Percentiles rank a stretch among this genome's conserved stretches.
Evolutionary conservation across 1,284 basidiomycete species (phyloP).

Genomic region (Mixia osmundae): DNA sequence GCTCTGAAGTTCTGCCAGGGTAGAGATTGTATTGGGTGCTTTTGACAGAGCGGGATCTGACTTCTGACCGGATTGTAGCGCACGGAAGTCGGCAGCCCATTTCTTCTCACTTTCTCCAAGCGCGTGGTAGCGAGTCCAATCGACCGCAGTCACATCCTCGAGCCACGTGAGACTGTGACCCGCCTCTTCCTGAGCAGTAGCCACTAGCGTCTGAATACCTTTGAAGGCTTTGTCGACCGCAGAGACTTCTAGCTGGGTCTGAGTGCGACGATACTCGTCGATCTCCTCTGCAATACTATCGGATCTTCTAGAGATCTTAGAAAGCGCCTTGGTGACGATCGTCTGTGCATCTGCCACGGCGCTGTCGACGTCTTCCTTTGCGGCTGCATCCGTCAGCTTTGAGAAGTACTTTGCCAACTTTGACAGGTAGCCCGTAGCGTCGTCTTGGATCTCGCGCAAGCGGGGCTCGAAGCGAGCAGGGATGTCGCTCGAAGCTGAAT

Average conservation of each 20-base stretch:
- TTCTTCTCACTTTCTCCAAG: conserved; percentile 12
- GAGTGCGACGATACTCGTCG: conserved; percentile 7
- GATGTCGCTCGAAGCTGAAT: conserved; percentile 11
- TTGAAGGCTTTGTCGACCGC: conserved; percentile 11
- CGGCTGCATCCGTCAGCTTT: conserved; percentile 3
- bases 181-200: conserved; percentile 15
- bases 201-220: conserved; percentile 10
- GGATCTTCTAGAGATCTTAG: conserved; percentile 10
- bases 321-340: conserved; percentile 9
- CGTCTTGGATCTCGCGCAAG: conserved; percentile 10
- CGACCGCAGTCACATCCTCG: conserved; percentile 13
- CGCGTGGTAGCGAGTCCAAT: conserved; percentile 16
- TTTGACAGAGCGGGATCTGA: conserved; percentile 8
- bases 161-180: conserved; percentile 15
- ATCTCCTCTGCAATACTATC: conserved; percentile 11
- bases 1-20: conserved; percentile 8
- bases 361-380: not conserved
- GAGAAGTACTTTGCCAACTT: conserved; percentile 4
- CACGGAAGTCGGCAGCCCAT: conserved; percentile 9
- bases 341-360: conserved; percentile 6
- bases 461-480: conserved; percentile 11
- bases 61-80: conserved; percentile 10
- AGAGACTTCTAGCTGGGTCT: conserved; percentile 7
- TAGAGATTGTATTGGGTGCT: conserved; percentile 5
- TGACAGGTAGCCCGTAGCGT: conserved; percentile 4